Evolutionary conservation across 176 grass and related monocot genomes (phyloP).

Genomic region (Pharus latifolius): DNA sequence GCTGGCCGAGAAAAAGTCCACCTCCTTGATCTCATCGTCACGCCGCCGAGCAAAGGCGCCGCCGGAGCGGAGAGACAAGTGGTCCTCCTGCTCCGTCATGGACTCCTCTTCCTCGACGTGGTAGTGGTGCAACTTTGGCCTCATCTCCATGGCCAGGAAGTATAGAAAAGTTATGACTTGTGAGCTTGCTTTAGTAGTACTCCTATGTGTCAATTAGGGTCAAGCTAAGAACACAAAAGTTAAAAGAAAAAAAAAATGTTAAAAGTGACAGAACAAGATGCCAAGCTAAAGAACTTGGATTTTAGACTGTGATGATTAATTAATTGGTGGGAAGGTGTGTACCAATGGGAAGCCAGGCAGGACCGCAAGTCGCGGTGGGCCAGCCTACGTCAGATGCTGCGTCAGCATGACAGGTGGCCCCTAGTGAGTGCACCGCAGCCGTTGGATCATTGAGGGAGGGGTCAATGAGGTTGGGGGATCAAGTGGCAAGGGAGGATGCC

Average conservation of each 20-base stretch:
- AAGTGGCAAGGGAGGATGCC: conserved; percentile 13
- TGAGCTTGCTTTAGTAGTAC: conserved; percentile 4
- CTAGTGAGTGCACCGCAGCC: not conserved
- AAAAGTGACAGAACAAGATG: too few species aligned
- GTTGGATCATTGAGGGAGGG: not conserved
- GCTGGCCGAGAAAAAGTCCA: conserved; percentile 37
- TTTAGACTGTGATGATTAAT: not conserved
- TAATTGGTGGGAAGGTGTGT: not conserved
- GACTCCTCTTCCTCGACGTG: not conserved
- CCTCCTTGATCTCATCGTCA: conserved; percentile 31
- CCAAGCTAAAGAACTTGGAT: conserved; percentile 24
- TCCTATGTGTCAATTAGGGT: conserved; percentile 30
- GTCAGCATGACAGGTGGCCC: not conserved
- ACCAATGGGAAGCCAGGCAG: conserved; percentile 8
- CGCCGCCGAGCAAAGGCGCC: not conserved
- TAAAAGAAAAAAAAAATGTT: too few species aligned
- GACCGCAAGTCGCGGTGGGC: not conserved
- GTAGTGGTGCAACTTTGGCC: conserved; percentile 7
- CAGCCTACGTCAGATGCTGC: not conserved
- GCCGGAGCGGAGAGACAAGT: not conserved
- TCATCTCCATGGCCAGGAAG: conserved; percentile 23
- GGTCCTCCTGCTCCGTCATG: not conserved
- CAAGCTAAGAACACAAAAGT: conserved; percentile 20
- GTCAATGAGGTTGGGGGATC: conserved; percentile 26
- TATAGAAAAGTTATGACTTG: not conserved